Evolutionary conservation across 495 filamentous ascomycete genomes (phyloP).

Genomic region (Lasiosphaeriaceae sp.): DNA sequence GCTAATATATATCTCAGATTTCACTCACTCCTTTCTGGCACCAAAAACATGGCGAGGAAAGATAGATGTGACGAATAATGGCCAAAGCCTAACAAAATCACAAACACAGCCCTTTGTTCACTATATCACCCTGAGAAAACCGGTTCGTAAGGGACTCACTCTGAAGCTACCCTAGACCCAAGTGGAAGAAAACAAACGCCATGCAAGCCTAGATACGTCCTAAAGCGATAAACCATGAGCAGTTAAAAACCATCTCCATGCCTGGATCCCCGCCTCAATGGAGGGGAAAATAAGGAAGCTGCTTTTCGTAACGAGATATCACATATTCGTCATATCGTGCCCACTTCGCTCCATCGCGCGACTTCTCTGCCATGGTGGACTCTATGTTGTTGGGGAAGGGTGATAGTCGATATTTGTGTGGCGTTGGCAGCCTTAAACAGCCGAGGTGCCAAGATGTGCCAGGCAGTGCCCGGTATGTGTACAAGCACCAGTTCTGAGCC

Average conservation of each 20-base stretch:
- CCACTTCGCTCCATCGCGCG: neutral
- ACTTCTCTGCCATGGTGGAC: neutral
- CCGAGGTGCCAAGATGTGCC: neutral
- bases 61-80: no score
- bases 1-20: no score
- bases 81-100: no score
- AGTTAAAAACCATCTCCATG: neutral
- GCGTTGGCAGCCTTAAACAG: neutral
- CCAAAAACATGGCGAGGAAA: no score
- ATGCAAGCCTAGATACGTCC: conserved; percentile 3
- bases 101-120: no score
- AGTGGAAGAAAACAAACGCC: neutral
- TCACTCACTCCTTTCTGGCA: neutral
- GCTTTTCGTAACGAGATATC: conserved; percentile 4
- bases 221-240: neutral
- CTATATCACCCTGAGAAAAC: neutral
- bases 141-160: neutral
- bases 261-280: neutral
- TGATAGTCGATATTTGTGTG: neutral
- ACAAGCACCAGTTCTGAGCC: neutral
- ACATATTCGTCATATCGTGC: conserved; percentile 5
- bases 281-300: neutral
- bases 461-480: neutral
- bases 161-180: conserved; percentile 1
- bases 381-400: neutral